Evolutionary conservation across 495 filamentous ascomycete species (phyloP).

Genomic region (Parachaetomium inaequale): DNA sequence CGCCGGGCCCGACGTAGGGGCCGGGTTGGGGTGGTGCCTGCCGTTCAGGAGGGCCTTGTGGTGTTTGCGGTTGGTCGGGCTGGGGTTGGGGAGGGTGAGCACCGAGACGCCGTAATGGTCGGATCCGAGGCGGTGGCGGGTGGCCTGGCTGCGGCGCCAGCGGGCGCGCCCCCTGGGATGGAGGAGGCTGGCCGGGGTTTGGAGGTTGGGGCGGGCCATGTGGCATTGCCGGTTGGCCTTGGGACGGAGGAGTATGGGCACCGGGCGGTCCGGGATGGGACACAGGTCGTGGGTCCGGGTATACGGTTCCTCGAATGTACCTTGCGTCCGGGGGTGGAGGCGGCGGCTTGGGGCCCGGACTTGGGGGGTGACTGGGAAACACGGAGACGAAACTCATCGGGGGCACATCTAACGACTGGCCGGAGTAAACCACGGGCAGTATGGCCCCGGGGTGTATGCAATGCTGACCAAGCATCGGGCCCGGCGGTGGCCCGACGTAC

Average conservation of each 20-base stretch:
- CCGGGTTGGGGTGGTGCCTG: neutral
- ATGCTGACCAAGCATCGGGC: conserved; percentile 8
- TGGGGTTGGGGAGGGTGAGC: neutral
- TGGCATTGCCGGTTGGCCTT: conserved; percentile 9
- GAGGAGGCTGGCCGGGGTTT: neutral
- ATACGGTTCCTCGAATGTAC: neutral
- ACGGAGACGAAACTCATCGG: conserved; percentile 14
- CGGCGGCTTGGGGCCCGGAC: conserved; percentile 2
- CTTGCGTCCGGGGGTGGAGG: conserved; percentile 1
- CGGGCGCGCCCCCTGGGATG: neutral
- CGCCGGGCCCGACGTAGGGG: conserved; percentile 4
- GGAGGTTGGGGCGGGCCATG: conserved; percentile 4
- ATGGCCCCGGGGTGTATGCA: conserved; percentile 13
- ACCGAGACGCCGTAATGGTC: neutral
- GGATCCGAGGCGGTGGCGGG: neutral
- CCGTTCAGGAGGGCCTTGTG: neutral
- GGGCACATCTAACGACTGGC: conserved; percentile 9
- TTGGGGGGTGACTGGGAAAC: conserved; percentile 4
- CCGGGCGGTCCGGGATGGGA: neutral
- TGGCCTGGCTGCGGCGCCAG: neutral
- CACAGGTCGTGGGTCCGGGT: neutral
- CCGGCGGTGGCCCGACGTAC: conserved; percentile 14
- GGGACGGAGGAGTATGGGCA: neutral
- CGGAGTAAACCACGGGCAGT: conserved; percentile 15
- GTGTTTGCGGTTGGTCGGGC: neutral